phyloP scores from a whole-genome alignment of 345 rosid genomes.

The Aethionema arabicum region DNA sequence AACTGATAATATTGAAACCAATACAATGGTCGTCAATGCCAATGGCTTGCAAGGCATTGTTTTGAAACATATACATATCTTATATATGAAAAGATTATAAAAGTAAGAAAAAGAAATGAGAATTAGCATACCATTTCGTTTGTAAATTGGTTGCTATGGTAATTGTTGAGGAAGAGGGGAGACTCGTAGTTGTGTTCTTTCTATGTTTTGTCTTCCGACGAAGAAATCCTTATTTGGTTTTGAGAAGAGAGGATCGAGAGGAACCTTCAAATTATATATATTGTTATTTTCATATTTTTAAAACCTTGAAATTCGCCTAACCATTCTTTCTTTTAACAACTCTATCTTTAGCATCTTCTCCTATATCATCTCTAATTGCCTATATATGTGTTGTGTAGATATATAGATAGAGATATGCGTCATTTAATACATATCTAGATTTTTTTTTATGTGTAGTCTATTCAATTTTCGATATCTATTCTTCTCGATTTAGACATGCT shows the following conservation, averaged over 20 bases:
- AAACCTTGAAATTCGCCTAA: conserved; percentile 29
- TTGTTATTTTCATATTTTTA: conserved; percentile 4
- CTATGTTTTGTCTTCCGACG: conserved; percentile 20
- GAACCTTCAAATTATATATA: conserved; percentile 11
- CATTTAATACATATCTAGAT: too few species aligned
- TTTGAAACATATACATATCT: background rate
- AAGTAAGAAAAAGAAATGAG: background rate
- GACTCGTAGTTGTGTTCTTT: conserved; percentile 11
- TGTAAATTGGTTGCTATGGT: conserved; percentile 2
- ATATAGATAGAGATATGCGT: too few species aligned
- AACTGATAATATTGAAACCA: too few species aligned
- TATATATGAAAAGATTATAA: background rate
- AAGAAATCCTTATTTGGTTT: conserved; percentile 18
- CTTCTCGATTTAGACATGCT: too few species aligned
- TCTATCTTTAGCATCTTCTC: conserved; percentile 26
- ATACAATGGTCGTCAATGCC: background rate
- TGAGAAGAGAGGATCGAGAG: conserved; percentile 33
- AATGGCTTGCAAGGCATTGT: conserved; percentile 4
- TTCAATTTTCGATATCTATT: too few species aligned
- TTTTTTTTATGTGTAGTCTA: too few species aligned
- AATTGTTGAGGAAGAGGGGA: conserved; percentile 22
- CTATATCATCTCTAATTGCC: too few species aligned
- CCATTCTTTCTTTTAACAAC: conserved; percentile 25
- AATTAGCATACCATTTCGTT: conserved; percentile 32
- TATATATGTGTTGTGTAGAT: too few species aligned